Percentiles rank a stretch among this genome's conserved stretches.
phyloP scores from a whole-genome alignment of 306 rosid species.

The Arachis hypogaea region DNA sequence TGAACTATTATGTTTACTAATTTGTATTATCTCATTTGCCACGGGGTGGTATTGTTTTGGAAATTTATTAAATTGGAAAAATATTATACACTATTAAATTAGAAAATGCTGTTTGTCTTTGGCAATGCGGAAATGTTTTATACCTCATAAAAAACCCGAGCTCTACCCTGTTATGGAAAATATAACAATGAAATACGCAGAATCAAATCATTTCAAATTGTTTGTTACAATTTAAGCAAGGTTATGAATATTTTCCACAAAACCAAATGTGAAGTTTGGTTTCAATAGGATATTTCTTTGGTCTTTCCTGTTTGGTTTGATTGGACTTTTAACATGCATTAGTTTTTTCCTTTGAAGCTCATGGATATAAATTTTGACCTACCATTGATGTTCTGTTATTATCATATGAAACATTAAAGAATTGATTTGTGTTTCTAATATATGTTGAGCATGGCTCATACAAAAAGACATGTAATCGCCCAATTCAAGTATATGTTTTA shows the following conservation, averaged over 20 bases:
- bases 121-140: slow-evolving; percentile 4
- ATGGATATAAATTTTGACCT: slow-evolving; percentile 14
- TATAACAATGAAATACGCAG: slow-evolving; percentile 16
- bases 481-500: slow-evolving; percentile 11
- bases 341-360: slow-evolving; percentile 8
- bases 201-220: slow-evolving; percentile 5
- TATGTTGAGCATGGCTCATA: not conserved
- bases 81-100: slow-evolving; percentile 2
- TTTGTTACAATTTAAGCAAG: not conserved
- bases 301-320: slow-evolving; percentile 15
- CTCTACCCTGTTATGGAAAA: slow-evolving; percentile 23
- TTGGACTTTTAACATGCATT: slow-evolving; percentile 9
- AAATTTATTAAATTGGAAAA: slow-evolving; percentile 28
- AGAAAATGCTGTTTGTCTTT: not conserved
- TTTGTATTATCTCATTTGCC: slow-evolving; percentile 7
- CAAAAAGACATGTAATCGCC: slow-evolving; percentile 1
- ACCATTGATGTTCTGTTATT: slow-evolving; percentile 31
- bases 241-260: slow-evolving; percentile 14
- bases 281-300: not conserved
- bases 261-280: slow-evolving; percentile 9
- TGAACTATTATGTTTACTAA: slow-evolving; percentile 10
- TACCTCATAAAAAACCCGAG: slow-evolving; percentile 26
- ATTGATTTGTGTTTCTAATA: slow-evolving; percentile 29
- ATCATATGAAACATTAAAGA: slow-evolving; percentile 17
- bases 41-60: slow-evolving; percentile 11